Evolutionary conservation across 352 stramenopile species (phyloP).

Genomic region (Globisporangium ultimum): DNA sequence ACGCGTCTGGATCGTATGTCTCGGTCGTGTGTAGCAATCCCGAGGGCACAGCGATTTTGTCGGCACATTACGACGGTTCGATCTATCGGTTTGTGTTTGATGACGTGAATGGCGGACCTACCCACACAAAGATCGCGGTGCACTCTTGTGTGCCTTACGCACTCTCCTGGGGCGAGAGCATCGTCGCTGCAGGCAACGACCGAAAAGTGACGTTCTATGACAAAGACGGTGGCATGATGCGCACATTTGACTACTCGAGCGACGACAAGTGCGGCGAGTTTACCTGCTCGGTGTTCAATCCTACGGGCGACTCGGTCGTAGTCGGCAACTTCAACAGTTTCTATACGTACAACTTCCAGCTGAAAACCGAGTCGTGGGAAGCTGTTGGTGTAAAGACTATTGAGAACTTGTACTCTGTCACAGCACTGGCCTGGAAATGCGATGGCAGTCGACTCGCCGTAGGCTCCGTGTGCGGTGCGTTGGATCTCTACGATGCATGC

Average conservation of each 20-base stretch:
- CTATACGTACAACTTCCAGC: slow-evolving; percentile 88
- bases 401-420: slow-evolving; percentile 93
- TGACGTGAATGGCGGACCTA: slow-evolving; percentile 70
- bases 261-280: slow-evolving; percentile 84
- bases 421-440: slow-evolving; percentile 88
- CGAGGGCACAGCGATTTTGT: slow-evolving; percentile 87
- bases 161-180: slow-evolving; percentile 88
- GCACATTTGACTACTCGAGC: slow-evolving; percentile 89
- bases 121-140: slow-evolving; percentile 84
- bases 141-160: slow-evolving; percentile 90
- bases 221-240: slow-evolving; percentile 72
- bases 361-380: slow-evolving; percentile 86
- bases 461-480: slow-evolving; percentile 87
- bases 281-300: slow-evolving; percentile 82
- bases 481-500: slow-evolving; percentile 93
- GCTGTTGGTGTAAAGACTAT: slow-evolving; percentile 77
- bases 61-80: slow-evolving; percentile 88
- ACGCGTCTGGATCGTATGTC: slow-evolving; percentile 83
- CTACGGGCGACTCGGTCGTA: slow-evolving; percentile 89
- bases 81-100: slow-evolving; percentile 94
- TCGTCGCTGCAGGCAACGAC: slow-evolving; percentile 91
- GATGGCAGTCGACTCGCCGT: slow-evolving; percentile 89
- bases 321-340: slow-evolving; percentile 94
- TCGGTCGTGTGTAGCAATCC: slow-evolving; percentile 81
- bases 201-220: slow-evolving; percentile 91